Evolutionary conservation across 192 early-diverging fungal genomes (phyloP).

Genomic region (Coemansia sp.): DNA sequence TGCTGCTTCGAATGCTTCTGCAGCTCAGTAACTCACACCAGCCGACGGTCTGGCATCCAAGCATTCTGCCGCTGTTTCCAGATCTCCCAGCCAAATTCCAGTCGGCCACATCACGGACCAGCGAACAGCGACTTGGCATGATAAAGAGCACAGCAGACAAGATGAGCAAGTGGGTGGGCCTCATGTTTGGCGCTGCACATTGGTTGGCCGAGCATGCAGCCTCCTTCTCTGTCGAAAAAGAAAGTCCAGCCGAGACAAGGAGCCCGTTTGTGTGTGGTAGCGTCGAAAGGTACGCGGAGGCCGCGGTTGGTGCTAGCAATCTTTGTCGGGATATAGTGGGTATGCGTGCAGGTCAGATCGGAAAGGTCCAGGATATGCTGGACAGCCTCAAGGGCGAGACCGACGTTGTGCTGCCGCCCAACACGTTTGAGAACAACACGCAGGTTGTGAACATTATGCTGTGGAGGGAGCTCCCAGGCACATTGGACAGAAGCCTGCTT

Average conservation of each 20-base stretch:
- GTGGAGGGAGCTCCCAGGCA: conserved; percentile 38
- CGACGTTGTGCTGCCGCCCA: neutral
- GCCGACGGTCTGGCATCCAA: conserved; percentile 47
- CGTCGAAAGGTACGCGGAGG: conserved; percentile 19
- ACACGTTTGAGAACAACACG: conserved; percentile 31
- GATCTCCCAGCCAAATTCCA: conserved; percentile 27
- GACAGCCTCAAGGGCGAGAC: conserved; percentile 13
- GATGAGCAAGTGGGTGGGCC: conserved; percentile 10
- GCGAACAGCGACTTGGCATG: conserved; percentile 3
- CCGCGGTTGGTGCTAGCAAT: conserved; percentile 8
- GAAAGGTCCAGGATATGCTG: conserved; percentile 13
- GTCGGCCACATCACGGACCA: conserved; percentile 2
- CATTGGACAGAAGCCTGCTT: conserved; percentile 22
- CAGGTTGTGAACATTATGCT: conserved; percentile 28
- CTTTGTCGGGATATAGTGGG: conserved; percentile 14
- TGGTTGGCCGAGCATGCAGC: conserved; percentile 9
- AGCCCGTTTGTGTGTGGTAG: conserved; percentile 16
- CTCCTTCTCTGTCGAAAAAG: neutral
- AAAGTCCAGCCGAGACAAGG: too few relatives aligned
- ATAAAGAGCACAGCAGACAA: conserved; percentile 1
- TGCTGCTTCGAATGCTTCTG: conserved; percentile 29
- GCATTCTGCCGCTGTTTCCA: conserved; percentile 27
- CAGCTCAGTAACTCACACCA: conserved; percentile 46
- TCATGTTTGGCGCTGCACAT: conserved; percentile 17
- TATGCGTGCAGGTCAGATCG: conserved; percentile 22